Evolutionary conservation across 371 early-diverging fungal genomes (phyloP).

Genomic region (Mucor plumbeus): DNA sequence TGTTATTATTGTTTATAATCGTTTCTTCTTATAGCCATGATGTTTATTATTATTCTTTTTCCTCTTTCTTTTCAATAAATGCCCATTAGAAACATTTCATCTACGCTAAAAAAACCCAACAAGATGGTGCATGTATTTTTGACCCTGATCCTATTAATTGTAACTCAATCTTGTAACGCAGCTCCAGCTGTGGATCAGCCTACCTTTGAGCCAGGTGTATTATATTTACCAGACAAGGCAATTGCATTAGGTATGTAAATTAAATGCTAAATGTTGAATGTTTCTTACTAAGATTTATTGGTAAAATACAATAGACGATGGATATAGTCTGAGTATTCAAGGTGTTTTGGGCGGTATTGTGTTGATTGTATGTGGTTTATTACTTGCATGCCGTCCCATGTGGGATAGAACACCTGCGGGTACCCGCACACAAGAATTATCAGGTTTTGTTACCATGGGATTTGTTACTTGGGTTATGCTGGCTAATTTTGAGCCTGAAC

Average conservation of each 20-base stretch:
- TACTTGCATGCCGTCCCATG: constrained; percentile 60
- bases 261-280: not conserved
- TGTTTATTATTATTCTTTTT: constrained; percentile 7
- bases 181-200: constrained; percentile 21
- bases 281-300: too few relatives aligned
- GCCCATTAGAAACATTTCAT: not conserved
- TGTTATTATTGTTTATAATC: constrained; percentile 9
- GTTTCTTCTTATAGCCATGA: not conserved
- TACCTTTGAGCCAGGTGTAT: constrained; percentile 31
- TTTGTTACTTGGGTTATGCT: constrained; percentile 60
- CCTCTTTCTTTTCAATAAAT: not conserved
- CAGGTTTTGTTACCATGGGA: constrained; percentile 38
- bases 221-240: constrained; percentile 40
- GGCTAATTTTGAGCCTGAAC: constrained; percentile 55
- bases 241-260: constrained; percentile 35
- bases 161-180: not conserved
- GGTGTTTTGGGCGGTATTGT: constrained; percentile 65
- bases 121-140: not conserved
- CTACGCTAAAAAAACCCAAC: not conserved
- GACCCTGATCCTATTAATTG: not conserved
- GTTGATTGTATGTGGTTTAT: constrained; percentile 64
- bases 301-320: constrained; percentile 34
- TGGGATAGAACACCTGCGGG: constrained; percentile 48
- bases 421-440: constrained; percentile 57
- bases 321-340: constrained; percentile 55